Evolutionary conservation across 345 rosid genomes (phyloP), one percentile per base, ranked within the genome.

Genomic region (Cardamine occulta): DNA sequence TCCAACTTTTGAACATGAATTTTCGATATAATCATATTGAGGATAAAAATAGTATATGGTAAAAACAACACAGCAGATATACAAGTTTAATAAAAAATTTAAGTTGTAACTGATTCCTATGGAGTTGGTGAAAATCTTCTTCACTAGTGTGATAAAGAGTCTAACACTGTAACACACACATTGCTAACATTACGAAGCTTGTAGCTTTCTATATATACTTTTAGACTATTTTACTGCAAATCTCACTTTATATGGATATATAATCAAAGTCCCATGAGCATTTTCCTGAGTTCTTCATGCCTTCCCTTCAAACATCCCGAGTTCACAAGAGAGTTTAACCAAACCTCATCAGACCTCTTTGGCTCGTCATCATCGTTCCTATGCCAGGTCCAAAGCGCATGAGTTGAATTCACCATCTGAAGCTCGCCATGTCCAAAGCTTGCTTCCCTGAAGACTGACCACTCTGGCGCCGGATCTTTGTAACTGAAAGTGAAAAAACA

Each of bases 341-440:
- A 90, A 29, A 86, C 89, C 54, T 88, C 81, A 75, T 95, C 99
- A 1, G 98, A 92, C 72, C 76, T 87, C 49, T 84, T 87, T 3
- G 97, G 91, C 74, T 93, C 98, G 40, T 95, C 99, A 12, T 95
- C 99, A 48, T 95, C 99, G 37, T 95, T 95, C 82, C 99, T 81
- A 74, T 92, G 98, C 99, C 98, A 95, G 62, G 90, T 90, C 99
- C 98, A 93, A 39, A 73, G 78, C 19, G 97, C 97, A 74, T 93
- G 97, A 39, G 87, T 88, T 73, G 94, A 81, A 73, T 95, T 95
- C 48, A 78, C 85, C 63, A 95, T 58, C 82, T 80, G 82, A 68
- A 95, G 88, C 81, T 92, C 98, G 0, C 99, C 94, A 56, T 95
- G 99, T 45, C 99, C 99, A 72, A 95, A 95, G 79, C 99, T 87